A percentile compares a stretch with the other conserved stretches of the same genome.
phyloP scores from a whole-genome alignment of 78 protist genomes.

The Dictyostelium discoideum region dicty_2.7 NC_007089.4:6301501-6302000 shows the following conservation, averaged over 20 bases:
- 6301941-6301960: background rate
- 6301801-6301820: background rate
- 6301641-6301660: background rate
- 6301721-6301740: too few species aligned
- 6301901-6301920: background rate
- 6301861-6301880: background rate
- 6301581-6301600: background rate
- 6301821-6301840: background rate
- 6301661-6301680: background rate
- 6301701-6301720: background rate
- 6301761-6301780: background rate
- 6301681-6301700: background rate
- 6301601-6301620: background rate
- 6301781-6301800: background rate
- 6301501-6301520: background rate
- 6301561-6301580: background rate
- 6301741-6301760: background rate
- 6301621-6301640: background rate
- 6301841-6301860: background rate
- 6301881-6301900: background rate
- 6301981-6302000: background rate
- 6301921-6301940: background rate
- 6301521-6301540: background rate
- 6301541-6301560: background rate
- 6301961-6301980: slow-evolving; percentile 7